Conservation (phyloP, 768 basidiomycete genomes). For the Hypholoma sublateritium region DNA sequence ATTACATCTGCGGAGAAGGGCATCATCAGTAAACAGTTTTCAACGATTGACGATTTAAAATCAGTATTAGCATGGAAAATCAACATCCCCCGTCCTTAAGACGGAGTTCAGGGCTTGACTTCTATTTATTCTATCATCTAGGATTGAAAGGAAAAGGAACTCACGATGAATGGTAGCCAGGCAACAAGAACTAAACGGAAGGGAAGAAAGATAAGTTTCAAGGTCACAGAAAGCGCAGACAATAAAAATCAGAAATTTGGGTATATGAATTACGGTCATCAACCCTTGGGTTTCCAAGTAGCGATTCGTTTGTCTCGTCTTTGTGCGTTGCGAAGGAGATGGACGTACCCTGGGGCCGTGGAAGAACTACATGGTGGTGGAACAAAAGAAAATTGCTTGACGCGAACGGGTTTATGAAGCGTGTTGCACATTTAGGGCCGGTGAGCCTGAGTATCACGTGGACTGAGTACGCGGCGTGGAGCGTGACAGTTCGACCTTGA, state of each 20-base stretch:
- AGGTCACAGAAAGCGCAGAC: slow-evolving; percentile 7
- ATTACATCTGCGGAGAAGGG: slow-evolving; percentile 3
- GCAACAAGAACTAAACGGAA: slow-evolving; percentile 8
- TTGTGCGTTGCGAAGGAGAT: slow-evolving; percentile 21
- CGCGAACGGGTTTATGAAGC: slow-evolving; percentile 12
- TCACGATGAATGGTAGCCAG: slow-evolving; percentile 21
- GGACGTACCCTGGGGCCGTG: slow-evolving; percentile 10
- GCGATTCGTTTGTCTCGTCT: slow-evolving; percentile 84
- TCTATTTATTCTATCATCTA: slow-evolving; percentile 74
- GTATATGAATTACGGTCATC: slow-evolving; percentile 74
- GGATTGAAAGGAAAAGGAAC: slow-evolving; percentile 16
- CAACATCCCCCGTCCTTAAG: slow-evolving; percentile 73
- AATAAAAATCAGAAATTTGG: slow-evolving; percentile 84
- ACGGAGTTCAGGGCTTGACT: slow-evolving; percentile 88
- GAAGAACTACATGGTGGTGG: background rate
- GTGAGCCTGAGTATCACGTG: slow-evolving; percentile 9
- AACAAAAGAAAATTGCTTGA: slow-evolving; percentile 8
- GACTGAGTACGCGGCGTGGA: background rate
- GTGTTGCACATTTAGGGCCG: slow-evolving; percentile 35
- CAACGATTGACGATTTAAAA: slow-evolving; percentile 4
- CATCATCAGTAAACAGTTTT: slow-evolving; percentile 26
- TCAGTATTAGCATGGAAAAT: slow-evolving; percentile 93
- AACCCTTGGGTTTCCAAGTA: slow-evolving; percentile 78
- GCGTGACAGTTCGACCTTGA: slow-evolving; percentile 3
- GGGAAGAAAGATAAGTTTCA: background rate